Conservation (phyloP, 192 early-diverging fungal species). For the Chytriomyces sp. region DNA sequence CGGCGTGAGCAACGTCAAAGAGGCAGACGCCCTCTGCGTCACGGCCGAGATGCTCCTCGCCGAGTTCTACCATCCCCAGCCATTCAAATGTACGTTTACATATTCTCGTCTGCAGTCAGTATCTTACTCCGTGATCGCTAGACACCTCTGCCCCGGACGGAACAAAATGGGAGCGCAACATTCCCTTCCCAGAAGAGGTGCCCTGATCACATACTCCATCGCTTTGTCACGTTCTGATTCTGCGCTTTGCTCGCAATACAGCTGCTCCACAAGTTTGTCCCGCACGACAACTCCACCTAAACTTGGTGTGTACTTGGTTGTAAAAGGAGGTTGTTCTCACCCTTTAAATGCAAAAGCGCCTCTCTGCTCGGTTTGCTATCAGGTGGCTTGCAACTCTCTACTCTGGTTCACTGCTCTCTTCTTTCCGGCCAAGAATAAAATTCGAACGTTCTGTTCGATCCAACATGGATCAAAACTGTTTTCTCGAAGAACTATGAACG, state of each 20-base stretch:
- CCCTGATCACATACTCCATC: background rate
- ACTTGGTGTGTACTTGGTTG: background rate
- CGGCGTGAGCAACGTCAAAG: slow-evolving; percentile 69
- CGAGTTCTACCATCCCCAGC: slow-evolving; percentile 77
- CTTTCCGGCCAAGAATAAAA: background rate
- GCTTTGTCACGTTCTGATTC: background rate
- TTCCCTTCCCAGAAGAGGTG: slow-evolving; percentile 69
- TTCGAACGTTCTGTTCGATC: background rate
- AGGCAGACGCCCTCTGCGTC: slow-evolving; percentile 66
- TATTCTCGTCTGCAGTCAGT: no score
- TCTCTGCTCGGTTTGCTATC: background rate
- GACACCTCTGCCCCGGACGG: slow-evolving; percentile 71
- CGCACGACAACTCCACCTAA: slow-evolving; percentile 21
- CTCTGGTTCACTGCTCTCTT: background rate
- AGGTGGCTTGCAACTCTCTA: background rate
- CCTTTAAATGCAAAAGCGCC: no score
- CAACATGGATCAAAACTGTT: background rate
- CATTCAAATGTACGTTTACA: slow-evolving; percentile 72
- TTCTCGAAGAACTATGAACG: no score
- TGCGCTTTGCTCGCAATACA: background rate
- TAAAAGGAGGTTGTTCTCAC: no score
- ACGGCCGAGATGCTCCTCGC: slow-evolving; percentile 73
- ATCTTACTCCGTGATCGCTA: slow-evolving; percentile 31
- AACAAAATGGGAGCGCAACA: slow-evolving; percentile 83
- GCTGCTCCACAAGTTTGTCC: slow-evolving; percentile 23